Base-by-base conservation (phyloP, 2,329 filamentous ascomycete genomes). In the Fusarium chuoi region DNA sequence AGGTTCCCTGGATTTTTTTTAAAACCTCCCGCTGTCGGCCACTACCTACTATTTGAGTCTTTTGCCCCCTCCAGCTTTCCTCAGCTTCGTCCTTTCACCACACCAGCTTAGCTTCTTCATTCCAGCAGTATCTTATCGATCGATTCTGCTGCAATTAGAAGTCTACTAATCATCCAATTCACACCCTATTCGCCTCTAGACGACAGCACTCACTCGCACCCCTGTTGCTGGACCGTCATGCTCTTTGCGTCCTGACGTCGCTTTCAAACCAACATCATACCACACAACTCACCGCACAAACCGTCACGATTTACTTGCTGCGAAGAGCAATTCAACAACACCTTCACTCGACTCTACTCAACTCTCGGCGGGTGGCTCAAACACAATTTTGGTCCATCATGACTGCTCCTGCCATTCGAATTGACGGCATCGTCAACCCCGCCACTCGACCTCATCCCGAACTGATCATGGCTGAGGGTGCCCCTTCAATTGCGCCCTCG, bases 401-500 rank as follows among this genome's bases (percentile, higher is more conserved):
- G 68, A 83, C 83, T 80, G 76, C 77, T 58, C 73, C 77, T 66
- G 66, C 74, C 33, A 67, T 75, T 38, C 71, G 56, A 59, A 76
- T 79, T 59, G 78, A 80, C 66, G 76, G 78, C 58, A 79, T 78
- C 59, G 82, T 85, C 66, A 83, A 84, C 71, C 78, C 83, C 68
- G 79, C 85, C 44, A 81, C 82, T 70, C 79, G 83, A 69, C 80
- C 85, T 35, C 79, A 82, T 39, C 75, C 82, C 59, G 82, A 83
- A 74, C 84, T 83, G 78, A 82, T 85, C 41, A 84, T 86, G 26
- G 81, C 85, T 69, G 86, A 87, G 72, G 83, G 84, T 62, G 71
- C 85, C 5, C 85, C 86, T 46, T 90, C 89, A 18, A 82, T 87
- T 54, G 89, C 88, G 2, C 90, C 90, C 3, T 91, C 90, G 3